Percentiles rank a stretch among this genome's conserved stretches.
Conservation (phyloP, 2,329 filamentous ascomycete genomes). For the Sordariomycetes sp. region DNA sequence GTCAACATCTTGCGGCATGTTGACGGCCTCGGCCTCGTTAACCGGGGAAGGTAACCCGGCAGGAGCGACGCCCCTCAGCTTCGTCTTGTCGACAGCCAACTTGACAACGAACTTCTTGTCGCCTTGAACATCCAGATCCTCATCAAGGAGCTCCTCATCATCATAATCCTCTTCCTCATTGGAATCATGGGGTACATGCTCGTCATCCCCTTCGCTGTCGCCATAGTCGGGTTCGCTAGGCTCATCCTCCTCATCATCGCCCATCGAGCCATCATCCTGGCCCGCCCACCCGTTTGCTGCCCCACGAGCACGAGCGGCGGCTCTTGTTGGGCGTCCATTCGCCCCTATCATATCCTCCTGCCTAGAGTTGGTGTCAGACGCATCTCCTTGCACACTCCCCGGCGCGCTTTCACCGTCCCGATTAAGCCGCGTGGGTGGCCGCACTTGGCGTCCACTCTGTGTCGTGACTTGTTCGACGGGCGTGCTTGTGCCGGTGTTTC, state of each 20-base stretch:
- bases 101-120: slow-evolving; percentile 52
- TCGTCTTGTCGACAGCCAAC: slow-evolving; percentile 39
- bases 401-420: slow-evolving; percentile 40
- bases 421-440: slow-evolving; percentile 52
- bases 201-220: slow-evolving; percentile 54
- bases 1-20: neutral
- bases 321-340: slow-evolving; percentile 30
- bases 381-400: slow-evolving; percentile 31
- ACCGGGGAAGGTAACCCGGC: slow-evolving; percentile 6
- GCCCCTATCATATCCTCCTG: slow-evolving; percentile 14
- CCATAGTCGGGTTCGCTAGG: slow-evolving; percentile 64
- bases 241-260: slow-evolving; percentile 43
- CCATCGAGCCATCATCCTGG: neutral
- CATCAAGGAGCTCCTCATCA: slow-evolving; percentile 44
- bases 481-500: slow-evolving; percentile 62
- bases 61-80: slow-evolving; percentile 11
- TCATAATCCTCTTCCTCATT: slow-evolving; percentile 45
- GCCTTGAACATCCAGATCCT: slow-evolving; percentile 40
- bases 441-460: slow-evolving; percentile 76
- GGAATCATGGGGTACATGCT: slow-evolving; percentile 47
- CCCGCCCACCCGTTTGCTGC: neutral
- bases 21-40: slow-evolving; percentile 3
- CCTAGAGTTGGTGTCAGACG: slow-evolving; percentile 13
- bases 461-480: slow-evolving; percentile 63
- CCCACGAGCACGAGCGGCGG: neutral